phyloP scores from a whole-genome alignment of 202 grass and related monocot genomes.

The Hordeum pubiflorum region DNA sequence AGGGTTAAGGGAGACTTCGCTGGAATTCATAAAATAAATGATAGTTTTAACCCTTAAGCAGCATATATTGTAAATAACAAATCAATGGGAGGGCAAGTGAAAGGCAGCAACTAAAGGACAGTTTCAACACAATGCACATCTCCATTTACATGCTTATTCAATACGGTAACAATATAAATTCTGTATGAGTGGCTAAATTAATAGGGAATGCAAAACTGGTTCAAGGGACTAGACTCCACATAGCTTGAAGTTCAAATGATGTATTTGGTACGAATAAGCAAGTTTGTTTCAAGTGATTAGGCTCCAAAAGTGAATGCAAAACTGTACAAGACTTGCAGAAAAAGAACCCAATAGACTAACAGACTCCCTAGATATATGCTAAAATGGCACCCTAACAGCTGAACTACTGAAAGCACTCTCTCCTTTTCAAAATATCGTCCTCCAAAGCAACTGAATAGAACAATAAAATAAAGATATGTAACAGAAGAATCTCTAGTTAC shows the following conservation, averaged over 20 bases:
- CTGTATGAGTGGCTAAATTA: not conserved
- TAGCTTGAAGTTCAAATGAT: not conserved
- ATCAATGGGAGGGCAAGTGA: not conserved
- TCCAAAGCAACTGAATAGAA: not conserved
- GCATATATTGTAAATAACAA: constrained; percentile 9
- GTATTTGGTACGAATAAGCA: not conserved
- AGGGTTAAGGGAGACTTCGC: not conserved
- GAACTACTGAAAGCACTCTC: not conserved
- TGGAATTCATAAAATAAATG: constrained; percentile 14
- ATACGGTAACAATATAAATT: not conserved
- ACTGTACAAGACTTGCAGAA: not conserved
- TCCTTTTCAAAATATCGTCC: not conserved
- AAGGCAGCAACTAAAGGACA: not conserved
- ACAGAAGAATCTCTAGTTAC: not conserved
- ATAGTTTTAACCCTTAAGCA: not conserved
- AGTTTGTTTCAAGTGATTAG: not conserved
- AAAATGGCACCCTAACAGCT: not conserved
- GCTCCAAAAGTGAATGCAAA: not conserved
- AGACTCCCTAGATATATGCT: not conserved
- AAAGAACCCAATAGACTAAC: not conserved
- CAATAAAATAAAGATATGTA: not conserved
- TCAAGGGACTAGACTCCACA: not conserved
- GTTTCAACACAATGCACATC: not conserved
- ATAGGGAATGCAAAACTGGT: not conserved
- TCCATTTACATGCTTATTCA: not conserved